A percentile compares a stretch with the other conserved stretches of the same genome.
Conservation (phyloP, 805 yeast genomes). For the Sugiyamaella mastotermitis region DNA sequence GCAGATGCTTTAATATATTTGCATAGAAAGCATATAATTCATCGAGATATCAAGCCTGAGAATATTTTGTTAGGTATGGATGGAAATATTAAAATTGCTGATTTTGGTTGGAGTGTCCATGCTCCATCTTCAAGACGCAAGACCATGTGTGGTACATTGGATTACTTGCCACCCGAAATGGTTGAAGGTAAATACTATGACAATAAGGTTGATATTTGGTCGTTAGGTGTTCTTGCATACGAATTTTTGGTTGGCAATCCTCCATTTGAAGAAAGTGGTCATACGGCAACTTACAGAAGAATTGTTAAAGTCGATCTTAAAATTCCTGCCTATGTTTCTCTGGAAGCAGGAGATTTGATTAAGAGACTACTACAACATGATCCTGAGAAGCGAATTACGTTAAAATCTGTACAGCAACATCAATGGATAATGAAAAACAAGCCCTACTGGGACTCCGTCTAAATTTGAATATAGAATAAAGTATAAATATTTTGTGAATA, state of each 20-base stretch:
- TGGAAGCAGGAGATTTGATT: slow-evolving; percentile 75
- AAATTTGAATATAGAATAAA: not conserved
- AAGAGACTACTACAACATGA: slow-evolving; percentile 54
- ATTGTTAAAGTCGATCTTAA: slow-evolving; percentile 71
- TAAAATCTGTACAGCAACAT: slow-evolving; percentile 61
- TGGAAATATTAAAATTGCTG: slow-evolving; percentile 77
- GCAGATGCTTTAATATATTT: slow-evolving; percentile 72
- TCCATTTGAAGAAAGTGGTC: slow-evolving; percentile 85
- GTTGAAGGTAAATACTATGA: slow-evolving; percentile 79
- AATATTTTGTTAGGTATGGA: slow-evolving; percentile 74
- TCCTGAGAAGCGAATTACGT: slow-evolving; percentile 58
- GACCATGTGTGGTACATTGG: slow-evolving; percentile 93
- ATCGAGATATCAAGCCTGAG: slow-evolving; percentile 92
- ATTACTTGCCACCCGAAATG: slow-evolving; percentile 94
- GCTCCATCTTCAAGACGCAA: slow-evolving; percentile 54
- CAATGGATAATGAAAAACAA: slow-evolving; percentile 77
- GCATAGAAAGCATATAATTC: slow-evolving; percentile 76
- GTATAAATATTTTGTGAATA: not conserved
- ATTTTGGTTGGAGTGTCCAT: slow-evolving; percentile 94
- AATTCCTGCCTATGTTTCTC: slow-evolving; percentile 64
- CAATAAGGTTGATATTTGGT: slow-evolving; percentile 82
- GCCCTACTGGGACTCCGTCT: slow-evolving; percentile 45
- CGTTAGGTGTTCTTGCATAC: slow-evolving; percentile 78
- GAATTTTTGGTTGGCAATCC: slow-evolving; percentile 86
- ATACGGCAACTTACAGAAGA: slow-evolving; percentile 64